These are phyloP conservation scores for Acacia acuminata DNA, from an alignment of 306 rosid species.

Conservation along the genomic window DNA sequence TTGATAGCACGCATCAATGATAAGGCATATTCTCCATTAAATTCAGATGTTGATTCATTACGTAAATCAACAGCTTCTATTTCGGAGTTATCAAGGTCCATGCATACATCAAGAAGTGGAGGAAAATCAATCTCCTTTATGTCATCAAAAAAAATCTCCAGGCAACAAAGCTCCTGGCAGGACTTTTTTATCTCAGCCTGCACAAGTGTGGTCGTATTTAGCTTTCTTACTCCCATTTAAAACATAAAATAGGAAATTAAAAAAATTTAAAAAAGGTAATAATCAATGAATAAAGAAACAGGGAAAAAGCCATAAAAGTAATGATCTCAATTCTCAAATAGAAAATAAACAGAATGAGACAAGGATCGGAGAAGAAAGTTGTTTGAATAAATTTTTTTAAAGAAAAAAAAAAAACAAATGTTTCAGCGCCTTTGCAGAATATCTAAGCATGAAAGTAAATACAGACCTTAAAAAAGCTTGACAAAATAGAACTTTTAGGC, in stretches of 20 bases:
- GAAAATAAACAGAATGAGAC: neutral
- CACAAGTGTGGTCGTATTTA: constrained; percentile 24
- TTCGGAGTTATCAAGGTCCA: constrained; percentile 56
- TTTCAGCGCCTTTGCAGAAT: neutral
- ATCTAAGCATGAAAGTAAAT: constrained; percentile 20
- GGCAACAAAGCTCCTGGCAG: constrained; percentile 48
- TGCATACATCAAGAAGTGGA: constrained; percentile 67
- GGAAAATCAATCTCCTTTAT: constrained; percentile 67
- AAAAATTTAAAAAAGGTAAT: neutral
- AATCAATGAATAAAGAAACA: constrained; percentile 12
- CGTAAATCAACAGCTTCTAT: constrained; percentile 72
- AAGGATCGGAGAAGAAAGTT: neutral
- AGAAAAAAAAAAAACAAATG: neutral
- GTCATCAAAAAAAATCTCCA: constrained; percentile 63
- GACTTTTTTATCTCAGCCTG: constrained; percentile 67
- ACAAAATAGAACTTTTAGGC: constrained; percentile 60
- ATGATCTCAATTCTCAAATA: neutral
- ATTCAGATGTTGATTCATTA: constrained; percentile 53
- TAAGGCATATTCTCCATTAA: constrained; percentile 64
- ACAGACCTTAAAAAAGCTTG: constrained; percentile 66
- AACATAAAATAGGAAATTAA: constrained; percentile 16
- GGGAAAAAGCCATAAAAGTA: neutral
- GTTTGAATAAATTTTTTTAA: neutral
- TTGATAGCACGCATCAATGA: constrained; percentile 67
- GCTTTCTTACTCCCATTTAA: constrained; percentile 28